Evolutionary conservation across 2,329 filamentous ascomycete genomes (phyloP), one percentile per base, ranked within the genome.

Genomic region (Cladosporium velox): DNA sequence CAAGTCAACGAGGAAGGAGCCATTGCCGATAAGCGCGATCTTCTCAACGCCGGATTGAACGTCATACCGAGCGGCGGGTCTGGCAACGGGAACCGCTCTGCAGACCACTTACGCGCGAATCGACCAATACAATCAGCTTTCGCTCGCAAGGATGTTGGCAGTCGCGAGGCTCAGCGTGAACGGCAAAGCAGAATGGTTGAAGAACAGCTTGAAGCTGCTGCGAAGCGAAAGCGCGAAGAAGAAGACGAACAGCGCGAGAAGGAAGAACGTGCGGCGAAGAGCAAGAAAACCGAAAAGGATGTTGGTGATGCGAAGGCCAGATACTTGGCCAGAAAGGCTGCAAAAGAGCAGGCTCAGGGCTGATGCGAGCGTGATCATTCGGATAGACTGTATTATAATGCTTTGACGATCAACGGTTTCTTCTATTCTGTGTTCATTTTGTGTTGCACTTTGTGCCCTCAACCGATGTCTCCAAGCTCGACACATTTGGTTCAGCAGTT

Each of bases 1-100:
- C 85, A 87, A 8, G 79, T 94, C 72, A 94, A 94, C 72, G 91
- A 95, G 68, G 91, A 95, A 47, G 91, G 91, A 0, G 87, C 93
- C 74, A 88, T 95, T 1, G 89, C 92, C 30, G 91, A 96, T 76
- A 94, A 93, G 81, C 84, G 91, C n/a, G 89, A 95, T 76, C 81
- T 95, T 10, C 84, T 96, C 7, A 85, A 82, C 57, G 90, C 91
- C 7, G 91, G 91, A 30, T 83, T 96, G 61, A 96, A 96, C 72
- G 79, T 95, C 21, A 84, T 85, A 59, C 81, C 66, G 18, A 68
- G 69, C 44, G 67, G 71, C n/a, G 70, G 74, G 34, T 55, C 67
- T 10, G 68, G 64, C 12, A 68, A 71, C 38, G 61, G 59, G 26
- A 59, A 60, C 28, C 70, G 69, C 10, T 55, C 49, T 12, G 72